Conservation (phyloP, 768 basidiomycete genomes). For the Hemileccinum rubropunctum region DNA sequence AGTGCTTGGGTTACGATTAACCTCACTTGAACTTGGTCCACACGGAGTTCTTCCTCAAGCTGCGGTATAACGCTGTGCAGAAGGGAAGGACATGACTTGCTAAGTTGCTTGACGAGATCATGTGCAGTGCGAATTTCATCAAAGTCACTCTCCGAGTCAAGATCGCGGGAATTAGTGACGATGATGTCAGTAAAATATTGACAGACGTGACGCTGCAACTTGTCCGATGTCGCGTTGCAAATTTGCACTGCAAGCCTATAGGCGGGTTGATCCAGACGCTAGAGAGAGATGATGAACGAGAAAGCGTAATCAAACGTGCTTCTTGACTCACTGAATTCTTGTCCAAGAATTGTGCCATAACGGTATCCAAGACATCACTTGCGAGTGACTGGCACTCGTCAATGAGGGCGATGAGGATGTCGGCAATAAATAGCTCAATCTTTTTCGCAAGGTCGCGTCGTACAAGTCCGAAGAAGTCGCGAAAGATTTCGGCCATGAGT, state of each 20-base stretch:
- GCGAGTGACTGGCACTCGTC: constrained; percentile 85
- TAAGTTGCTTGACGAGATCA: constrained; percentile 79
- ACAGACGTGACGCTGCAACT: constrained; percentile 84
- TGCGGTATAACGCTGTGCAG: constrained; percentile 91
- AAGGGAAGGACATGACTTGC: constrained; percentile 74
- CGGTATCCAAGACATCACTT: constrained; percentile 68
- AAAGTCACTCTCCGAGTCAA: constrained; percentile 56
- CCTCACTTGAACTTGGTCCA: constrained; percentile 69
- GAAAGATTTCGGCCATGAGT: constrained; percentile 79
- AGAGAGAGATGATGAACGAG: constrained; percentile 6
- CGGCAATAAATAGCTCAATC: constrained; percentile 81
- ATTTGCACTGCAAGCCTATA: constrained; percentile 83
- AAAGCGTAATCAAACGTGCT: background rate
- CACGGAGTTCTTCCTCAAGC: constrained; percentile 85
- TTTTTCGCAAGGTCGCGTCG: constrained; percentile 75
- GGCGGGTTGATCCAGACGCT: constrained; percentile 72
- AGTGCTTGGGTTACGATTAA: constrained; percentile 81
- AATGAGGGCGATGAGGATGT: constrained; percentile 85
- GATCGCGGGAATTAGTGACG: constrained; percentile 49
- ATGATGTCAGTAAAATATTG: constrained; percentile 94
- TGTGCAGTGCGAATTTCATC: constrained; percentile 76
- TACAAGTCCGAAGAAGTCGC: constrained; percentile 77
- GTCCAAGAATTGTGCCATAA: constrained; percentile 85
- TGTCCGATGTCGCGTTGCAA: constrained; percentile 80
- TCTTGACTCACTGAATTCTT: constrained; percentile 61